These are phyloP conservation scores for Fraxinus nigra DNA, from an alignment of 305 asterid genomes.

Conservation along the genomic window DNA sequence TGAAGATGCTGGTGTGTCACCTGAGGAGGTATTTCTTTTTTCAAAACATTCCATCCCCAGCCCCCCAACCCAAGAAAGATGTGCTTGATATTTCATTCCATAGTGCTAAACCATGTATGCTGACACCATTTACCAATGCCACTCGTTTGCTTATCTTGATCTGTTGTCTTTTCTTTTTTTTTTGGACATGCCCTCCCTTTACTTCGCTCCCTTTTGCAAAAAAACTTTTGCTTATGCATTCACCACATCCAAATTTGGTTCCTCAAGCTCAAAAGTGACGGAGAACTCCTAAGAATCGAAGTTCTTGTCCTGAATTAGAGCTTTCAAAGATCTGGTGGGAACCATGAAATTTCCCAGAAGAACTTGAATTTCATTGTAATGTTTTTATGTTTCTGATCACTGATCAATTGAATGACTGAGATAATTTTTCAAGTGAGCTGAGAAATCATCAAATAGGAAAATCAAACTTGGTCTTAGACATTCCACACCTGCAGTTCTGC, in stretches of 20 bases:
- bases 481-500: background rate
- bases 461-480: background rate
- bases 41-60: background rate
- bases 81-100: background rate
- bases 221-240: background rate
- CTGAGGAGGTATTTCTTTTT: slow-evolving; percentile 54
- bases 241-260: background rate
- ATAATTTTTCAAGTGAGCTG: background rate
- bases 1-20: slow-evolving; percentile 68
- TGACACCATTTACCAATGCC: background rate
- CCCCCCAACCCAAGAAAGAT: background rate
- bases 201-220: background rate
- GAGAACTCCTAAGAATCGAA: background rate
- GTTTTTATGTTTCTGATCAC: background rate
- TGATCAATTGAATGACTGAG: background rate
- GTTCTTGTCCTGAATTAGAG: background rate
- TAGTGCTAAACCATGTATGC: background rate
- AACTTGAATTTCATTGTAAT: background rate
- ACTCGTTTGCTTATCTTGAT: background rate
- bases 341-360: background rate
- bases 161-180: background rate
- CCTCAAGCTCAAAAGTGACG: background rate
- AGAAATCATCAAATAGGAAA: background rate
- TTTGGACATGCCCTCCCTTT: background rate
- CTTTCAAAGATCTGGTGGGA: background rate